Percentiles rank a stretch among this genome's conserved stretches.
These are phyloP conservation scores for Cadophora luteo-olivacea DNA, from an alignment of 2,329 filamentous ascomycete genomes.

Conservation along the genomic window DNA sequence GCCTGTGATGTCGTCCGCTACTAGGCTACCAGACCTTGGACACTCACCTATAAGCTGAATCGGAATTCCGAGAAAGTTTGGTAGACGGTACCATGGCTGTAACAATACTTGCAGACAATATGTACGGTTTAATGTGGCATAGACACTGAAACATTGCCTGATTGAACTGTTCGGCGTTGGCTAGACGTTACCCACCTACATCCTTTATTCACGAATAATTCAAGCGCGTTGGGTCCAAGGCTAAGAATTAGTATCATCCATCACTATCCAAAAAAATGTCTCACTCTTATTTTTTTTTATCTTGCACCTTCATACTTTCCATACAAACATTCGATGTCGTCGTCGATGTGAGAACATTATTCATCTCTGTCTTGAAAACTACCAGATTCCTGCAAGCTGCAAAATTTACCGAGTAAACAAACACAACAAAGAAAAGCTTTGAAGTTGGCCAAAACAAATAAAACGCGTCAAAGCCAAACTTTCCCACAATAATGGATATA, in stretches of 20 bases:
- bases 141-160: too few relatives aligned
- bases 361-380: not conserved
- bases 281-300: not conserved
- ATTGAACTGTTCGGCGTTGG: too few relatives aligned
- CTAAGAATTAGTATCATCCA: too few relatives aligned
- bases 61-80: too few relatives aligned
- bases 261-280: too few relatives aligned
- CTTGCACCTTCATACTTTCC: not conserved
- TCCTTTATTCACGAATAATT: not conserved
- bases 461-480: not conserved
- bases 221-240: not conserved
- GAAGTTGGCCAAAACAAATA: not conserved
- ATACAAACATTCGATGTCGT: not conserved
- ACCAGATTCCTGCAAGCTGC: not conserved
- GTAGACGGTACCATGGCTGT: too few relatives aligned
- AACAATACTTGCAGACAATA: too few relatives aligned
- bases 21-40: too few relatives aligned
- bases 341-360: not conserved
- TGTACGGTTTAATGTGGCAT: too few relatives aligned
- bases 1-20: too few relatives aligned
- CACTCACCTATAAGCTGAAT: too few relatives aligned
- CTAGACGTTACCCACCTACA: not conserved
- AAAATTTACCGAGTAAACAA: slow-evolving; percentile 11
- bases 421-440: not conserved
- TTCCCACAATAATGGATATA: not conserved